Conservation (phyloP, 495 filamentous ascomycete species). For the Neurospora sp. region DNA sequence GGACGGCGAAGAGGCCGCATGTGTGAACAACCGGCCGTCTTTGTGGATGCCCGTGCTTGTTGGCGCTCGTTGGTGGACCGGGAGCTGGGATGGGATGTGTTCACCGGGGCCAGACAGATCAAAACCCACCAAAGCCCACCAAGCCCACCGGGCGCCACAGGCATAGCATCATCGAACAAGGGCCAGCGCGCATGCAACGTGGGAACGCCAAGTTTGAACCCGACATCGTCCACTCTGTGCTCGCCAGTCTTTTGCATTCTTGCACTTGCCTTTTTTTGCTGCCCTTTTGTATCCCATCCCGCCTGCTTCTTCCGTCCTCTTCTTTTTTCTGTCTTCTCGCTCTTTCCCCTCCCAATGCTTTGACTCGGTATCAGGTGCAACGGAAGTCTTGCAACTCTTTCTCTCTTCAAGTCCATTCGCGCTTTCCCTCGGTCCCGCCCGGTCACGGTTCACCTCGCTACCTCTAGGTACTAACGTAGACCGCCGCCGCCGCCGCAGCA, state of each 20-base stretch:
- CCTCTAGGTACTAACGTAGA: background rate
- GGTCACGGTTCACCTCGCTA: background rate
- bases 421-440: background rate
- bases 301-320: constrained; percentile 1
- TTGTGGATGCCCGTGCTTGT: background rate
- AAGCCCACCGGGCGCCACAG: constrained; percentile 6
- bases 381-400: background rate
- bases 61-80: background rate
- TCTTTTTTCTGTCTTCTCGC: background rate
- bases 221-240: constrained; percentile 6
- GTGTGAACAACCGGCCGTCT: background rate
- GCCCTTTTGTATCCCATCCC: constrained; percentile 12
- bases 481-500: background rate
- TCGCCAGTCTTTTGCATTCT: background rate
- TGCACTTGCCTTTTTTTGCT: background rate
- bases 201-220: constrained; percentile 18
- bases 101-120: background rate
- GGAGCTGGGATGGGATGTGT: background rate
- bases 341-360: background rate
- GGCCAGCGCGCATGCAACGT: constrained; percentile 15
- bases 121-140: background rate
- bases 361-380: background rate
- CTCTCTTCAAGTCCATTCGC: background rate
- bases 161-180: constrained; percentile 23
- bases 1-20: background rate